Base-by-base conservation (phyloP, 1,284 basidiomycete species). In the Baeospora myosura region DNA sequence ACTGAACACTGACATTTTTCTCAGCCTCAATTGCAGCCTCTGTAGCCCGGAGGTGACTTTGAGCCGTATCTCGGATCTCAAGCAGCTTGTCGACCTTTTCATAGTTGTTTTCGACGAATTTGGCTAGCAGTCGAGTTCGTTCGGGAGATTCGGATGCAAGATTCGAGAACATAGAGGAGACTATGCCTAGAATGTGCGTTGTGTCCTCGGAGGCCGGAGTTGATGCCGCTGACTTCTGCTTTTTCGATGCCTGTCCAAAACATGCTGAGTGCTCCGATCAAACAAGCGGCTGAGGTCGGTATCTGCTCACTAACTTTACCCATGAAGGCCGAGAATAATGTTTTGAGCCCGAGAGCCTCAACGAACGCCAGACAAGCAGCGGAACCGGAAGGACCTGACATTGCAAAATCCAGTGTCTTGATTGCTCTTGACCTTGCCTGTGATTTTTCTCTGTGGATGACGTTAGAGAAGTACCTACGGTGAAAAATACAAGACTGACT, bases 1-100 rank as follows among this genome's bases (percentile, higher is more conserved):
- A 38, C 7, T 2, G 1, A 26, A 26, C 16, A 39, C n/a, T 14
- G 0, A 81, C 89, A 66, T 80, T 68, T 57, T 74, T 76, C 57
- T 90, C 87, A 17, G 57, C 51, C 29, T 71, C 74, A 40, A 91
- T 81, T 37, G 83, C 78, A 36, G 61, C 61, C 25, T 91, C 81
- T 0, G 78, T 72, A 2, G 56, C 59, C 42, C 63, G 72, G 33
- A 94, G 64, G 5, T 87, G 71, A 7, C 59, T 60, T 12, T 71
- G 66, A 4, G 88, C 79, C 25, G 69, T 68, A 48, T 91, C 89
- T 25, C 94, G 71, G 44, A 95, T 75, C 56, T 98, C 94, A 11
- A 98, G 63, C 18, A 98, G 66, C 51, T 94, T 85, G 59, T 98
- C 96, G 0, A 89, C 76, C 58, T 98, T 97, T 55, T 93, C 90